A percentile compares a stretch with the other conserved stretches of the same genome.
These are phyloP conservation scores for Spizellomyces sp. DNA, from an alignment of 192 early-diverging fungal genomes.

Conservation along the genomic window DNA sequence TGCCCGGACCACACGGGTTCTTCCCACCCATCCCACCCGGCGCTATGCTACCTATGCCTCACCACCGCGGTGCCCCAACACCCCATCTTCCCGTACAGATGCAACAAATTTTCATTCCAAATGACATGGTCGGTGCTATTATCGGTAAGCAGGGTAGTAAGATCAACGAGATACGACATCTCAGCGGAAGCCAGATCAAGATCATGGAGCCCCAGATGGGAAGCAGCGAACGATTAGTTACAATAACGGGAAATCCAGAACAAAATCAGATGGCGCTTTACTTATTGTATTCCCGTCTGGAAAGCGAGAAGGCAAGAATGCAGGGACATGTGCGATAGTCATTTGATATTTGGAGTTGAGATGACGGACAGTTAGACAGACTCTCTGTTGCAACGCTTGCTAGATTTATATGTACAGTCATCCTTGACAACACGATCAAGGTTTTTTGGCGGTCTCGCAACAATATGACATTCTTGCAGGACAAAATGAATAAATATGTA, in stretches of 20 bases:
- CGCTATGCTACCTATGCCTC: neutral
- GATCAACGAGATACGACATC: slow-evolving; percentile 55
- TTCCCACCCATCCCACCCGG: neutral
- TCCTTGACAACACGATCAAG: too few relatives aligned
- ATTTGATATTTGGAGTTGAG: neutral
- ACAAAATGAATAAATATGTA: too few relatives aligned
- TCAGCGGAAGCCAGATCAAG: slow-evolving; percentile 70
- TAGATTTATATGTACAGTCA: too few relatives aligned
- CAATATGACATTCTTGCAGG: too few relatives aligned
- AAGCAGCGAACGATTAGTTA: slow-evolving; percentile 85
- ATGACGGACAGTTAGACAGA: too few relatives aligned
- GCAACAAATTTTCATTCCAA: slow-evolving; percentile 90
- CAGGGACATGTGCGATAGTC: neutral
- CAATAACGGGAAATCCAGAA: slow-evolving; percentile 85
- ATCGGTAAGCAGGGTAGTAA: slow-evolving; percentile 86
- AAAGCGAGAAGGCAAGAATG: slow-evolving; percentile 63
- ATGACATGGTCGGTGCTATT: slow-evolving; percentile 96
- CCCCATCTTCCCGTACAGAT: slow-evolving; percentile 39
- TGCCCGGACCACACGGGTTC: neutral
- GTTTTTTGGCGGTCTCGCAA: too few relatives aligned
- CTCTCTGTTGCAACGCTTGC: too few relatives aligned
- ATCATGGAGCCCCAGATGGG: slow-evolving; percentile 84
- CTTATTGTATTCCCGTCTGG: slow-evolving; percentile 87
- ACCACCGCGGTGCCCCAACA: slow-evolving; percentile 6
- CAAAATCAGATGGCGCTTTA: slow-evolving; percentile 89